A percentile compares a stretch with the other conserved stretches of the same genome.
These are phyloP conservation scores for Leccinum variicolor DNA, from an alignment of 768 basidiomycete species.

Conservation along the genomic window DNA sequence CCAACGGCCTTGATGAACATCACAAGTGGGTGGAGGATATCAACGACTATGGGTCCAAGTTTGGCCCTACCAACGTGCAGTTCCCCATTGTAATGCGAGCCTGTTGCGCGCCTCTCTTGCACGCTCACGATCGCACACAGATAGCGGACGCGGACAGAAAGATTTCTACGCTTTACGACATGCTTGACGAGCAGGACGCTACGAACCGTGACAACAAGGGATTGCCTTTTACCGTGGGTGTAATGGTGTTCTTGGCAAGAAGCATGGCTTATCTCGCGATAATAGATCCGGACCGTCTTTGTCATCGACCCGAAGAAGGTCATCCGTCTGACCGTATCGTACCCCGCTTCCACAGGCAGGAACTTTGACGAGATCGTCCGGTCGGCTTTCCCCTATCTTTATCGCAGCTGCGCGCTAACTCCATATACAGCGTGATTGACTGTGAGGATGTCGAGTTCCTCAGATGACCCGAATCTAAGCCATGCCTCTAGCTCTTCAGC, in stretches of 20 bases:
- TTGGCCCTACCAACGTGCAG: slow-evolving; percentile 67
- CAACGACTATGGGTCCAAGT: slow-evolving; percentile 70
- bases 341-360: slow-evolving; percentile 94
- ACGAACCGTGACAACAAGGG: slow-evolving; percentile 86
- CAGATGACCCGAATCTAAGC: slow-evolving; percentile 20
- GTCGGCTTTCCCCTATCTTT: slow-evolving; percentile 24
- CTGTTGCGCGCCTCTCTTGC: not conserved
- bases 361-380: slow-evolving; percentile 80
- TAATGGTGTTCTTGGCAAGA: not conserved
- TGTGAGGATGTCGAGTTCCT: slow-evolving; percentile 36
- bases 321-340: slow-evolving; percentile 85
- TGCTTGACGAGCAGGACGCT: slow-evolving; percentile 94
- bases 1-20: slow-evolving; percentile 86
- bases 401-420: slow-evolving; percentile 3
- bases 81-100: slow-evolving; percentile 77
- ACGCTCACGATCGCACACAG: slow-evolving; percentile 36
- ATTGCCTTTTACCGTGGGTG: slow-evolving; percentile 82
- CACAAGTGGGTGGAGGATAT: slow-evolving; percentile 87
- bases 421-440: slow-evolving; percentile 64
- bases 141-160: slow-evolving; percentile 91
- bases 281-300: slow-evolving; percentile 91
- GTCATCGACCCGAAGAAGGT: slow-evolving; percentile 95
- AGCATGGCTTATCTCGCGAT: not conserved
- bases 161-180: slow-evolving; percentile 86
- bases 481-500: slow-evolving; percentile 62